Evolutionary conservation across 352 stramenopile genomes (phyloP).

Genomic region (Phytophthora vignae): DNA sequence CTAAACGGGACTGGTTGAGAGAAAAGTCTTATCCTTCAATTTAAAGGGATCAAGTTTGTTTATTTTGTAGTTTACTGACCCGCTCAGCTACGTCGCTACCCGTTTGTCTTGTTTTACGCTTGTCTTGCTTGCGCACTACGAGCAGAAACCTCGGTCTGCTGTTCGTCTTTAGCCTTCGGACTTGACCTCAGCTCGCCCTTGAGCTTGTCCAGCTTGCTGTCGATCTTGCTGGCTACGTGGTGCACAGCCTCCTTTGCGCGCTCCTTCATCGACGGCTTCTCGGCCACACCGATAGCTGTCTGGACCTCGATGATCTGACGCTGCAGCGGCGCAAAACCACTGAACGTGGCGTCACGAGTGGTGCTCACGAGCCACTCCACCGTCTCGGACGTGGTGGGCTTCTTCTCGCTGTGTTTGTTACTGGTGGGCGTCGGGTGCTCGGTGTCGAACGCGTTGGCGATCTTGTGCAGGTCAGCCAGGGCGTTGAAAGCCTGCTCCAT

Average conservation of each 20-base stretch:
- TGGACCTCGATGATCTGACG: slow-evolving; percentile 31
- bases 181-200: slow-evolving; percentile 23
- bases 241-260: slow-evolving; percentile 38
- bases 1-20: too few relatives aligned
- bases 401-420: slow-evolving; percentile 26
- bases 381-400: slow-evolving; percentile 30
- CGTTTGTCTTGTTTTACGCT: too few relatives aligned
- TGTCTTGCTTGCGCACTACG: background rate
- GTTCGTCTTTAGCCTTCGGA: slow-evolving; percentile 8
- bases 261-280: slow-evolving; percentile 32
- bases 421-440: slow-evolving; percentile 19
- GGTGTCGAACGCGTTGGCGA: slow-evolving; percentile 37
- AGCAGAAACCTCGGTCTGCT: background rate
- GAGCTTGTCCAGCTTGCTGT: slow-evolving; percentile 19
- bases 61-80: background rate
- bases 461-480: slow-evolving; percentile 34
- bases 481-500: slow-evolving; percentile 44
- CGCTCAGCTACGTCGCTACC: too few relatives aligned
- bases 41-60: slow-evolving; percentile 7
- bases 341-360: slow-evolving; percentile 36
- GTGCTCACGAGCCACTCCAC: slow-evolving; percentile 42
- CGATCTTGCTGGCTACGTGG: slow-evolving; percentile 27
- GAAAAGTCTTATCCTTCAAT: background rate
- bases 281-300: slow-evolving; percentile 11
- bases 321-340: slow-evolving; percentile 30